A percentile compares a stretch with the other conserved stretches of the same genome.
phyloP scores from a whole-genome alignment of 768 basidiomycete genomes.

The Dioszegia crocea region DNA sequence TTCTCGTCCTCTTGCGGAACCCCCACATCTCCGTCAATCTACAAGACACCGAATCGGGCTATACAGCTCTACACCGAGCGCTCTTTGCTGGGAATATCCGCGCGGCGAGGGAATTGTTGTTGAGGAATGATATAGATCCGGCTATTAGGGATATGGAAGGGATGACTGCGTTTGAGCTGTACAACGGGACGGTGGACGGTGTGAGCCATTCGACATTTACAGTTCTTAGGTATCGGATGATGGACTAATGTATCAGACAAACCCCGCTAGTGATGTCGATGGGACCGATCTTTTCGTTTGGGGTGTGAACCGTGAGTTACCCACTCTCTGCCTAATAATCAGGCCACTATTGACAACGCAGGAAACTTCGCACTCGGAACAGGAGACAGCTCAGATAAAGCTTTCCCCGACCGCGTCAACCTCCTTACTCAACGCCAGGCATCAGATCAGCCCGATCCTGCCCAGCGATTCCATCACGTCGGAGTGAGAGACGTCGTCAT shows the following conservation, averaged over 20 bases:
- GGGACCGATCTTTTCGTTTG: conserved; percentile 72
- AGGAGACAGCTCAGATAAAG: conserved; percentile 72
- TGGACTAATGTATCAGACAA: conserved; percentile 31
- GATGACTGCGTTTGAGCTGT: conserved; percentile 86
- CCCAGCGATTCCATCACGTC: conserved; percentile 60
- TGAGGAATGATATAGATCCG: conserved; percentile 67
- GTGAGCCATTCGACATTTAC: conserved; percentile 21
- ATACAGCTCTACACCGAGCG: conserved; percentile 86
- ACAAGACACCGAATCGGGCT: conserved; percentile 75
- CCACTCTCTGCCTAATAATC: neutral
- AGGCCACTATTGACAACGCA: conserved; percentile 4
- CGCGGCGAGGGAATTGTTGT: conserved; percentile 66
- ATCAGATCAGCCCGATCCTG: conserved; percentile 40
- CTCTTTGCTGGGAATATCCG: conserved; percentile 65
- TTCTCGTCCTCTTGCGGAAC: conserved; percentile 69
- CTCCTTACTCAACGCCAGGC: conserved; percentile 52
- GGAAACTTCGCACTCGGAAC: conserved; percentile 84
- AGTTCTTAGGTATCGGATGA: conserved; percentile 50
- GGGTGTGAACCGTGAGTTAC: conserved; percentile 66
- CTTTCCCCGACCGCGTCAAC: conserved; percentile 70
- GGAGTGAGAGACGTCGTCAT: conserved; percentile 66
- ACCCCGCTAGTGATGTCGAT: conserved; percentile 44
- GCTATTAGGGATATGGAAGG: conserved; percentile 75
- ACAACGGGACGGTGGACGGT: conserved; percentile 78
- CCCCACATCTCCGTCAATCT: conserved; percentile 74